Evolutionary conservation across 768 basidiomycete species (phyloP).

Genomic region (Lactarius sanguifluus): DNA sequence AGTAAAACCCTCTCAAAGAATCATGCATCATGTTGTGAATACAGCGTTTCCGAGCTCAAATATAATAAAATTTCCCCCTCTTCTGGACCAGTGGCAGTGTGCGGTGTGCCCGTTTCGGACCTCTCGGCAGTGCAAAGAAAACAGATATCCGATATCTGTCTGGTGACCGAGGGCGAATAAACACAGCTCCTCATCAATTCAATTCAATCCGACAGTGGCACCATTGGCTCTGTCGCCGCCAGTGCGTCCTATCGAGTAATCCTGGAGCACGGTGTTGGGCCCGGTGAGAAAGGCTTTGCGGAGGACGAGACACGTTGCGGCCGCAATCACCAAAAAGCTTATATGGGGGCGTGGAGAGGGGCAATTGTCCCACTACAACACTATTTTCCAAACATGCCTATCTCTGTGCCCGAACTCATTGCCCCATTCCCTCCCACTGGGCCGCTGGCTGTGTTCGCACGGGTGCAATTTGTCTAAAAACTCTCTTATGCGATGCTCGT

Average conservation of each 20-base stretch:
- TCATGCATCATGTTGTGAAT: no score
- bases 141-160: not conserved
- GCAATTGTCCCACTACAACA: not conserved
- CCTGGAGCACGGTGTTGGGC: not conserved
- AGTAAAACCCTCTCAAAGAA: not conserved
- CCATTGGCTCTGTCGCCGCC: not conserved
- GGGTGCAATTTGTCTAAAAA: not conserved
- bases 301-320: not conserved
- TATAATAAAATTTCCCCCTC: not conserved
- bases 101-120: not conserved
- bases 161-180: no score
- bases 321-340: no score
- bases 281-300: not conserved
- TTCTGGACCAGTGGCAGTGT: not conserved
- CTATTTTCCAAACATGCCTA: not conserved
- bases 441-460: not conserved
- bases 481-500: not conserved
- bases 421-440: not conserved
- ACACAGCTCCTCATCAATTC: not conserved
- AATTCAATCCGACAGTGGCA: not conserved
- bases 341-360: not conserved
- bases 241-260: not conserved
- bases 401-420: not conserved
- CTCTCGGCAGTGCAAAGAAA: not conserved
- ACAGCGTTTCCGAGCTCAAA: not conserved